Conservation (phyloP, 768 basidiomycete species). For the Amanita rubescens region DNA sequence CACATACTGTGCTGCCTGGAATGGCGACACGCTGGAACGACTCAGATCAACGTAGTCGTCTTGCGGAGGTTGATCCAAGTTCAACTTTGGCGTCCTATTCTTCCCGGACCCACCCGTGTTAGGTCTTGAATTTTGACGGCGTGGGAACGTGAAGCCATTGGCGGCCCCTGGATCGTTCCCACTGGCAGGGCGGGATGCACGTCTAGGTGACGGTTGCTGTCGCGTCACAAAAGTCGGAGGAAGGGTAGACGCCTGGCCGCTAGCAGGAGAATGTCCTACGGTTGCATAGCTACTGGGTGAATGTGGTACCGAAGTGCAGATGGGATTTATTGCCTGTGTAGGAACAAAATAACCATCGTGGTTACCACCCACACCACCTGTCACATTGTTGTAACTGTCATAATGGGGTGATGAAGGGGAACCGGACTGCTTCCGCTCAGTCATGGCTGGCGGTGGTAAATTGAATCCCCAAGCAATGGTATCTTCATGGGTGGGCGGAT, state of each 20-base stretch:
- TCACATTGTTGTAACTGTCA: background rate
- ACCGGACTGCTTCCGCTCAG: constrained; percentile 36
- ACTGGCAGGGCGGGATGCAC: constrained; percentile 3
- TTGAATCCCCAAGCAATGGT: constrained; percentile 35
- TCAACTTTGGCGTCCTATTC: background rate
- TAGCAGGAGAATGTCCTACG: background rate
- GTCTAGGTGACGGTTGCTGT: background rate
- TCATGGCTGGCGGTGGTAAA: constrained; percentile 59
- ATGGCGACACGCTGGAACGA: constrained; percentile 66
- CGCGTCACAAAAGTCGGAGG: background rate
- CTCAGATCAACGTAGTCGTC: constrained; percentile 56
- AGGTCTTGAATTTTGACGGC: background rate
- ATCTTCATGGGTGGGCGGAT: constrained; percentile 22
- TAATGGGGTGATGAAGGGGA: background rate
- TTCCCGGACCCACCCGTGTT: background rate
- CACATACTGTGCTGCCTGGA: constrained; percentile 68
- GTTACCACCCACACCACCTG: background rate
- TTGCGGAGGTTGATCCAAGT: constrained; percentile 12
- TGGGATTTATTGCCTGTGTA: background rate
- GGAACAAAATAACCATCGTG: background rate
- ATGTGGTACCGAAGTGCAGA: background rate
- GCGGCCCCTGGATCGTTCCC: constrained; percentile 8
- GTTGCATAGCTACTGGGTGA: background rate
- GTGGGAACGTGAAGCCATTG: constrained; percentile 7
- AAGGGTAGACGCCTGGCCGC: background rate